These are phyloP conservation scores for Eleusine indica DNA, from an alignment of 176 grass and related monocot species.

Conservation along the genomic window DNA sequence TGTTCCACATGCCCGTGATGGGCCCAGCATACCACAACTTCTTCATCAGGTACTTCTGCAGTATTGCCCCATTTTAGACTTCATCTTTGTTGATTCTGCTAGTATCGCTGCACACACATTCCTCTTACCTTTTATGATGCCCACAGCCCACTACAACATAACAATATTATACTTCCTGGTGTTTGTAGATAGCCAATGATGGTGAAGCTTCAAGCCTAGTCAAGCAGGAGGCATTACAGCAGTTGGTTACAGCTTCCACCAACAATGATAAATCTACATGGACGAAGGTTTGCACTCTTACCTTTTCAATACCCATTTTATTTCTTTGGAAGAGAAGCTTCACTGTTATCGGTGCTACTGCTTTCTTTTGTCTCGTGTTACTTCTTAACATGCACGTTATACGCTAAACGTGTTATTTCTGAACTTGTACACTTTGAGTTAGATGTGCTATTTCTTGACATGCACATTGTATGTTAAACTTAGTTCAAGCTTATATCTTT, in stretches of 20 bases:
- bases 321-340: conserved; percentile 17
- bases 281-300: conserved; percentile 65
- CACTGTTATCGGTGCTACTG: neutral
- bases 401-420: neutral
- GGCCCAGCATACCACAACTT: conserved; percentile 77
- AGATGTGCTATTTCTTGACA: no score
- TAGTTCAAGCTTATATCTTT: neutral
- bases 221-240: conserved; percentile 67
- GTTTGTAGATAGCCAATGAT: conserved; percentile 58
- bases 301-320: conserved; percentile 8
- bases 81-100: conserved; percentile 12
- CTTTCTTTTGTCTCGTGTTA: neutral
- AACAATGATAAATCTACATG: conserved; percentile 71
- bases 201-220: conserved; percentile 57
- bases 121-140: neutral
- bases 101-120: conserved; percentile 4
- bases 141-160: conserved; percentile 10
- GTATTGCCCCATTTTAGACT: conserved; percentile 6
- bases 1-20: conserved; percentile 33
- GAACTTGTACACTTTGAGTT: neutral
- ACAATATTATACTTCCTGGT: neutral
- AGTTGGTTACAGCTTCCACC: conserved; percentile 63
- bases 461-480: neutral
- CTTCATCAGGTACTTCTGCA: conserved; percentile 67
- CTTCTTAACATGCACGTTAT: neutral